Conservation (phyloP, 2,329 filamentous ascomycete species). For the Colletotrichum sp. region DNA sequence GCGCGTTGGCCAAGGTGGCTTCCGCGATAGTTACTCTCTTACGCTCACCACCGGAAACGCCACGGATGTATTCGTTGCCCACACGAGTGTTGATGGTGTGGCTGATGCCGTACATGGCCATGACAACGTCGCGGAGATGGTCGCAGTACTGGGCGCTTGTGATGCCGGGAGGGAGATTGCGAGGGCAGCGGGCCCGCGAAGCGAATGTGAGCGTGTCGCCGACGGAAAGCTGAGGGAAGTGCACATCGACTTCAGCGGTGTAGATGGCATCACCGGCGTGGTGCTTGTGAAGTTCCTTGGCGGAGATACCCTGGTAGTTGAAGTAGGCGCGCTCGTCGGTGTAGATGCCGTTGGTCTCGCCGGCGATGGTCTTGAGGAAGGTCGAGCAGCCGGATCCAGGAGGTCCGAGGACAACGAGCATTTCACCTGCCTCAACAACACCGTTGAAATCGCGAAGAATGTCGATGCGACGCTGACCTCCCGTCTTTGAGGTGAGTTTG, state of each 20-base stretch:
- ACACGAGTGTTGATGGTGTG: slow-evolving; percentile 61
- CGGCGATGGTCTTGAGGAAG: slow-evolving; percentile 69
- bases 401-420: slow-evolving; percentile 62
- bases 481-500: slow-evolving; percentile 32
- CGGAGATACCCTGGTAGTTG: slow-evolving; percentile 20
- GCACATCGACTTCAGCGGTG: slow-evolving; percentile 68
- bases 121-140: slow-evolving; percentile 57
- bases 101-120: slow-evolving; percentile 59
- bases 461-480: slow-evolving; percentile 42
- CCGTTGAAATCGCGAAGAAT: slow-evolving; percentile 58
- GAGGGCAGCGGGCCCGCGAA: slow-evolving; percentile 57
- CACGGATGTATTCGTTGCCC: slow-evolving; percentile 59
- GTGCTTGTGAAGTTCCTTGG: slow-evolving; percentile 14
- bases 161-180: slow-evolving; percentile 50
- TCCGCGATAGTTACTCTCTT: slow-evolving; percentile 44
- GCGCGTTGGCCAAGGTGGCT: slow-evolving; percentile 31
- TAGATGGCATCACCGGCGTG: slow-evolving; percentile 68
- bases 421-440: slow-evolving; percentile 57
- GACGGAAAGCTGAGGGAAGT: slow-evolving; percentile 64
- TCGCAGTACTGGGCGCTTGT: slow-evolving; percentile 44
- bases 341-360: slow-evolving; percentile 68
- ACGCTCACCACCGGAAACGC: slow-evolving; percentile 60
- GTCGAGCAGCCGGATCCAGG: slow-evolving; percentile 67
- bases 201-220: slow-evolving; percentile 68
- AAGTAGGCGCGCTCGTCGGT: slow-evolving; percentile 16